Base-by-base conservation (phyloP, 257 asterid genomes). In the Ilex aquifolium region DNA sequence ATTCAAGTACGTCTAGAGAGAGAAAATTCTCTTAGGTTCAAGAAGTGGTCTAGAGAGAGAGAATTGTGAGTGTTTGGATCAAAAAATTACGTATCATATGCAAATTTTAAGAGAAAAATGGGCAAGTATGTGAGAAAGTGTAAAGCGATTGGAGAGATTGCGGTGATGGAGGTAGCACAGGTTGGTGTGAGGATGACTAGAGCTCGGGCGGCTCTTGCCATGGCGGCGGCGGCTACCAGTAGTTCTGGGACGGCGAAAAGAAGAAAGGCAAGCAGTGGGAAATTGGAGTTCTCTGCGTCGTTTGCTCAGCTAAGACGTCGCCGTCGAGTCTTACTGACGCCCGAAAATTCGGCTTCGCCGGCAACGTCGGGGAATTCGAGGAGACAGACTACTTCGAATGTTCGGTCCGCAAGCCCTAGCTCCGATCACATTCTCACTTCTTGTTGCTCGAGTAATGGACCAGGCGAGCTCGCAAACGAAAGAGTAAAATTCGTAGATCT, bases 371-470 rank as follows among this genome's bases (percentile, higher is more conserved):
- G 7, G 2, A 53, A 53, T 14, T 53, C 57, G 8, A 17, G 30
- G 30, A 15, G 11, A 53, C 10, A 6, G 31, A 16, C 5, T 27
- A 14, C 11, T 53, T 7, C 30, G 30, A 53, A 15, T 3, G 57
- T 7, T 15, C 30, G 14, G 56, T 50, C 14, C 13, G 13, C 27
- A n/a, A 21, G 31, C 57, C 10, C 11, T 21, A 17, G 15, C 30
- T 53, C 57, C 57, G 57, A 53, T 53, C 27, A 3, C 11, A 7
- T 17, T 15, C 7, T 17, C n/a, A 10, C 11, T 10, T 53, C 57
- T 10, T 53, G 57, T 53, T 15, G 30, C 57, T 53, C 57, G 57
- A 53, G 57, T 3, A 53, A 53, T 21, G 57, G 57, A 53, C 3
- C 57, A 4, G 15, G 57, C 31, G 57, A 1, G 5, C 10, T n/a